Evolutionary conservation across 768 basidiomycete species (phyloP).

Genomic region (Kwoniella dendrophila): DNA sequence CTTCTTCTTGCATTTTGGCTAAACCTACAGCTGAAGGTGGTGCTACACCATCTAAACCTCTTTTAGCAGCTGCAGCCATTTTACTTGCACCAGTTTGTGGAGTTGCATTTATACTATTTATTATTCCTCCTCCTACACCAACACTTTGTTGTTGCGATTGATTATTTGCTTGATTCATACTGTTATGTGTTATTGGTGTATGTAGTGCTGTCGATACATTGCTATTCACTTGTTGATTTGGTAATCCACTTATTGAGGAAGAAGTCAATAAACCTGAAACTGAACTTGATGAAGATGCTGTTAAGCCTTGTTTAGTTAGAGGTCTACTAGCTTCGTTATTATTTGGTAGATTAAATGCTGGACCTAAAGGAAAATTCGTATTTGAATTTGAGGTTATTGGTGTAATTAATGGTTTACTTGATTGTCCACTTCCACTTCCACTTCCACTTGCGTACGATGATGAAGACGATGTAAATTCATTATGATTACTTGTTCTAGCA

Average conservation of each 20-base stretch:
- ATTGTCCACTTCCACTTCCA: background rate
- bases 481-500: background rate
- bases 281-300: conserved; percentile 24
- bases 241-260: background rate
- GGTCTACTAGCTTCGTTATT: background rate
- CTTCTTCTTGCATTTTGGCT: conserved; percentile 29
- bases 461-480: background rate
- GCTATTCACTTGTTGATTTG: background rate
- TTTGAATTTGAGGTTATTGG: conserved; percentile 5
- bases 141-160: too few relatives aligned
- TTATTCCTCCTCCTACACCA: too few relatives aligned
- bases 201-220: too few relatives aligned
- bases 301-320: conserved; percentile 6
- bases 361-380: conserved; percentile 1
- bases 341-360: background rate
- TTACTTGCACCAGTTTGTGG: conserved; percentile 34
- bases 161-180: conserved; percentile 11
- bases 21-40: conserved; percentile 13
- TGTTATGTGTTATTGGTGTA: conserved; percentile 10
- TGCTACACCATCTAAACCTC: conserved; percentile 24
- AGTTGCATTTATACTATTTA: too few relatives aligned
- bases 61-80: conserved; percentile 41
- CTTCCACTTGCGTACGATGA: background rate
- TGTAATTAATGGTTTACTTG: conserved; percentile 6
- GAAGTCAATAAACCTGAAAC: conserved; percentile 26